Conservation (phyloP, 306 rosid genomes). For the Citrullus amarus region DNA sequence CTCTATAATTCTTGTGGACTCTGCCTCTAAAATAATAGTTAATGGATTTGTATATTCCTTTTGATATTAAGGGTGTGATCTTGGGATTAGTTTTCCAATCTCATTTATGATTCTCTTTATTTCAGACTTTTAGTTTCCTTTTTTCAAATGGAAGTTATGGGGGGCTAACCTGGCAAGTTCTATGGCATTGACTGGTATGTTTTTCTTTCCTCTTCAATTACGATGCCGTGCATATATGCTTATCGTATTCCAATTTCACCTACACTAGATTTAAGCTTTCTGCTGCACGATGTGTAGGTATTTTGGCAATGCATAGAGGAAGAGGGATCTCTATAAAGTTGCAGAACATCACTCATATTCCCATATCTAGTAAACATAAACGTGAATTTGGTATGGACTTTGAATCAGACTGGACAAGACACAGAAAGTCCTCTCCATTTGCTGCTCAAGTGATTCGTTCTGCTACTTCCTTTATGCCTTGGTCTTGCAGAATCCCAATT, state of each 20-base stretch:
- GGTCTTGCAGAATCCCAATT: conserved; percentile 88
- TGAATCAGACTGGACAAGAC: conserved; percentile 62
- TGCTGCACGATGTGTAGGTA: conserved; percentile 1
- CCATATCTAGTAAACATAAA: conserved; percentile 21
- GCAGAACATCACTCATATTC: conserved; percentile 20
- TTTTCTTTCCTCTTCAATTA: not conserved
- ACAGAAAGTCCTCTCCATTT: conserved; percentile 54
- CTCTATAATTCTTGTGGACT: not conserved
- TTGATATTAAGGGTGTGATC: not conserved
- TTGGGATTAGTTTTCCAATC: not conserved
- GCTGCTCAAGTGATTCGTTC: conserved; percentile 63
- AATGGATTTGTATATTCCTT: not conserved
- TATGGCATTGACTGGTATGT: conserved; percentile 11
- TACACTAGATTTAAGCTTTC: not conserved
- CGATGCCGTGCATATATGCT: not conserved
- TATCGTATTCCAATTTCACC: not conserved
- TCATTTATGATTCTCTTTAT: not conserved
- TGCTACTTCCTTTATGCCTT: conserved; percentile 70
- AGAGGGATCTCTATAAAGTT: conserved; percentile 19
- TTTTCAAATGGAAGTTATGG: conserved; percentile 1
- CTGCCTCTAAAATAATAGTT: not conserved
- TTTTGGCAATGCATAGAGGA: conserved; percentile 17
- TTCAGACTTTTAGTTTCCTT: not conserved
- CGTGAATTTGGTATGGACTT: conserved; percentile 72
- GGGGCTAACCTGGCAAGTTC: conserved; percentile 9